phyloP scores from a whole-genome alignment of 139 green algal genomes.

The Picochlorum sp. region DNA sequence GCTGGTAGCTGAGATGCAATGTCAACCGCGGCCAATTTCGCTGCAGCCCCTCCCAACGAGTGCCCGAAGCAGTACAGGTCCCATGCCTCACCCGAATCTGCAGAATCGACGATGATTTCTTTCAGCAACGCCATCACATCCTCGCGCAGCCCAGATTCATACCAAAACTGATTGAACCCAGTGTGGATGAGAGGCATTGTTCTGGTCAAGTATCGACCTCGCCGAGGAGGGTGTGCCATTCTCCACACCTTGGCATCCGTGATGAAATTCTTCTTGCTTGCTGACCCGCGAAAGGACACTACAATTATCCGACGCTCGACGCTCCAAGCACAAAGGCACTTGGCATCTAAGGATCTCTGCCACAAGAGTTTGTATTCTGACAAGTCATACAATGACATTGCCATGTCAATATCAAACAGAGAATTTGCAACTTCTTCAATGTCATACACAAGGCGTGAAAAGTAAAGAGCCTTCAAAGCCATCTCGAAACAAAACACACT shows the following conservation, averaged over 20 bases:
- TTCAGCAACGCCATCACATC: constrained; percentile 12
- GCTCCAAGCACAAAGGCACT: neutral
- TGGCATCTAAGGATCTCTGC: neutral
- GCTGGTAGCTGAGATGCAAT: no score
- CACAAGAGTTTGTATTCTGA: neutral
- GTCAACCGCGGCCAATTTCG: neutral
- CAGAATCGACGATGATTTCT: neutral
- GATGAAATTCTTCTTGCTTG: neutral
- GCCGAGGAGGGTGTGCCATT: constrained; percentile 17
- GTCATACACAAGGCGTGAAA: constrained; percentile 32
- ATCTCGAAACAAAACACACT: constrained; percentile 45
- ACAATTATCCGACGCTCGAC: neutral
- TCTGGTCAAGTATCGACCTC: constrained; percentile 13
- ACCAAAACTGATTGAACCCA: constrained; percentile 14
- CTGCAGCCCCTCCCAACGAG: neutral
- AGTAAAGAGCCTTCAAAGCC: constrained; percentile 52
- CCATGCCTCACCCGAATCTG: neutral
- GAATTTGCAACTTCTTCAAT: neutral
- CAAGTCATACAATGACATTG: neutral
- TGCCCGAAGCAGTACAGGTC: neutral
- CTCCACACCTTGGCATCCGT: neutral
- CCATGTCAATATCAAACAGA: neutral
- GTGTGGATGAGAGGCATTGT: constrained; percentile 21
- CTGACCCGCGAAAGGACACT: neutral
- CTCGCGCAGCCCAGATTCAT: neutral